Base-by-base conservation (phyloP, 2,329 filamentous ascomycete species). In the Tolypocladium ovalisporum region DNA sequence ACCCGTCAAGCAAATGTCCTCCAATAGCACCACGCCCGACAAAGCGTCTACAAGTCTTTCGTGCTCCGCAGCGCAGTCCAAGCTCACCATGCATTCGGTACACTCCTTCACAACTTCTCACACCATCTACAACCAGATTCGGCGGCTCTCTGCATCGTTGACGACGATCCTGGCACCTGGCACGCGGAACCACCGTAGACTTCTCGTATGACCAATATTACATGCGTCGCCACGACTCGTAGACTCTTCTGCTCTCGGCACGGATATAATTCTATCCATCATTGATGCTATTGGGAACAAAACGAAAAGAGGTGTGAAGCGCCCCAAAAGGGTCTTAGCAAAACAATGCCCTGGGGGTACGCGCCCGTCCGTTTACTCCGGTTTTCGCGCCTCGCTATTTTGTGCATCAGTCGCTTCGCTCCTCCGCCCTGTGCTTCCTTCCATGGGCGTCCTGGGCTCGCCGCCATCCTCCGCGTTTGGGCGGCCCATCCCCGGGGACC, bases 401-500 rank as follows among this genome's bases (percentile, higher is more conserved):
- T 63, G 56, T 44, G 52, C 56, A 24, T 40, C 56, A 37, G 24
- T 34, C 15, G 34, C 59, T 42, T 58, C 59, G 36, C 56, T 52
- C 57, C 40, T 57, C 39, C 56, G 53, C 54, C 39, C 58, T 42
- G 39, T 62, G 56, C 27, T 65, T 59, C 32, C 57, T 62, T 37
- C 56, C 10, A 8, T 22, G 49, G 54, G 55, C 34, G 60, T 52
- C 24, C 40, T 39, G 22, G 54, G 57, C 29, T 62, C 64, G 13
- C 62, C 58, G 17, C 63, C 62, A 37, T 67, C 66, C 39, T 65
- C 65, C 3, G 65, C 63, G 24, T 67, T 66, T 42, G 62, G 64
- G 47, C 81, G 74, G 59, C 86, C 85, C 56, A 85, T 80, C 40
- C 9, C 40, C 1, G 88, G 88, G 53, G 87, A 89, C 88, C 88